These are phyloP conservation scores for Starmerella ratchasimensis DNA, from an alignment of 805 yeast genomes.

Conservation along the genomic window DNA sequence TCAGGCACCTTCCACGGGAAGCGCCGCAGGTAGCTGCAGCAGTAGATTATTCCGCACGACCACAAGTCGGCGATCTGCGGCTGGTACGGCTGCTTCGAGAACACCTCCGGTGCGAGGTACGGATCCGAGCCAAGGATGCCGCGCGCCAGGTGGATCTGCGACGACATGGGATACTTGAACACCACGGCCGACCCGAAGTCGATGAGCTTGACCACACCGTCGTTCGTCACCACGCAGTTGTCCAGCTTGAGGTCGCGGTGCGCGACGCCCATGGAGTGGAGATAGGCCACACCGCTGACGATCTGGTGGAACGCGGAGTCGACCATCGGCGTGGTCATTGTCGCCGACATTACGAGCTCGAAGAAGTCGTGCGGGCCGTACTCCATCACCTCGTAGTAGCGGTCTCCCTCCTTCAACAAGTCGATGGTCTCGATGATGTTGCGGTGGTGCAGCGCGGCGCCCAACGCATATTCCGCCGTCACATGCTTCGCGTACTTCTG, in stretches of 20 bases:
- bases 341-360: conserved; percentile 80
- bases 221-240: conserved; percentile 68
- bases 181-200: conserved; percentile 91
- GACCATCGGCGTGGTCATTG: conserved; percentile 56
- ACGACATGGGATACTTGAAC: conserved; percentile 52
- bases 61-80: conserved; percentile 83
- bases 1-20: conserved; percentile 97
- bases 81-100: conserved; percentile 48
- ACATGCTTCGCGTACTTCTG: conserved; percentile 65
- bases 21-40: conserved; percentile 74
- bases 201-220: conserved; percentile 71
- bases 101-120: conserved; percentile 84
- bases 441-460: conserved; percentile 62
- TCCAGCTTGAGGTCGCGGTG: conserved; percentile 89
- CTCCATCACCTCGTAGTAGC: conserved; percentile 74
- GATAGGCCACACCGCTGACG: conserved; percentile 54
- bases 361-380: conserved; percentile 86
- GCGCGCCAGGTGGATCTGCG: conserved; percentile 46
- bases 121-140: conserved; percentile 97
- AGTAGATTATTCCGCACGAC: conserved; percentile 84
- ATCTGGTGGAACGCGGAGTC: conserved; percentile 77
- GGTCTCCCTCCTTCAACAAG: conserved; percentile 51
- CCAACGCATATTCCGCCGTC: conserved; percentile 67
- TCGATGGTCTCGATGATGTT: conserved; percentile 75
- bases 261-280: conserved; percentile 75